phyloP scores from a whole-genome alignment of 768 basidiomycete genomes.

The Udeniomyces megalosporus region DNA sequence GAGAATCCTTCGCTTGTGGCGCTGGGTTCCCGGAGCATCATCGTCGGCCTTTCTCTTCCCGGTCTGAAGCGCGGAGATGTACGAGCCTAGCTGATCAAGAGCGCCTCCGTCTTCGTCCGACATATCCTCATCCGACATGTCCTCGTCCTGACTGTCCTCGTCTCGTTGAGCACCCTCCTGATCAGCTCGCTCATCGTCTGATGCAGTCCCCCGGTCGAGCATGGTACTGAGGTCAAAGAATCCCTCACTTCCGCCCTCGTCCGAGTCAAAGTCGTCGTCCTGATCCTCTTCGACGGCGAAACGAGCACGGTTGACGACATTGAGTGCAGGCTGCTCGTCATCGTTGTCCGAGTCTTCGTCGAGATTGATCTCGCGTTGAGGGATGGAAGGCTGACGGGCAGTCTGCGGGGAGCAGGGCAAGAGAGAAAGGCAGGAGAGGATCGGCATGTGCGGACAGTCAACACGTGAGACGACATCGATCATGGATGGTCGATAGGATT shows the following conservation, averaged over 20 bases:
- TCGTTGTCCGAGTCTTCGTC: constrained; percentile 35
- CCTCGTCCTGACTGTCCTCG: constrained; percentile 27
- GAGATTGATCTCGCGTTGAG: constrained; percentile 22
- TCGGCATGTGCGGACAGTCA: too few relatives aligned
- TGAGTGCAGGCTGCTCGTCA: neutral
- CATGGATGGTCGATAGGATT: constrained; percentile 2
- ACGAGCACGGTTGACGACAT: constrained; percentile 14
- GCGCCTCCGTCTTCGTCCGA: constrained; percentile 29
- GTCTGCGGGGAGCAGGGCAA: constrained; percentile 13
- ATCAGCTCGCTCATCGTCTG: constrained; percentile 11
- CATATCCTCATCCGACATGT: constrained; percentile 21
- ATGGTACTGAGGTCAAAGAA: constrained; percentile 17
- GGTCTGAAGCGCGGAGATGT: constrained; percentile 52
- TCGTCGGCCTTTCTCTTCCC: constrained; percentile 54
- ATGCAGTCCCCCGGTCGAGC: constrained; percentile 3
- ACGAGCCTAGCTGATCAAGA: constrained; percentile 51
- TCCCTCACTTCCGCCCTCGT: constrained; percentile 26
- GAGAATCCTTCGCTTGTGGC: constrained; percentile 41
- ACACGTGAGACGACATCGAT: neutral
- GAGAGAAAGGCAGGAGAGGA: neutral
- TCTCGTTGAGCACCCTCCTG: constrained; percentile 23
- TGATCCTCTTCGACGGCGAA: constrained; percentile 18
- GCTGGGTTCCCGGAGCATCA: constrained; percentile 33
- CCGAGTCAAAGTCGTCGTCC: constrained; percentile 31
- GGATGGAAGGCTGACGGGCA: constrained; percentile 17